Percentiles rank a stretch among this genome's conserved stretches.
Evolutionary conservation across 2,329 filamentous ascomycete species (phyloP).

Genomic region (Scolecobasidium constrictum): DNA sequence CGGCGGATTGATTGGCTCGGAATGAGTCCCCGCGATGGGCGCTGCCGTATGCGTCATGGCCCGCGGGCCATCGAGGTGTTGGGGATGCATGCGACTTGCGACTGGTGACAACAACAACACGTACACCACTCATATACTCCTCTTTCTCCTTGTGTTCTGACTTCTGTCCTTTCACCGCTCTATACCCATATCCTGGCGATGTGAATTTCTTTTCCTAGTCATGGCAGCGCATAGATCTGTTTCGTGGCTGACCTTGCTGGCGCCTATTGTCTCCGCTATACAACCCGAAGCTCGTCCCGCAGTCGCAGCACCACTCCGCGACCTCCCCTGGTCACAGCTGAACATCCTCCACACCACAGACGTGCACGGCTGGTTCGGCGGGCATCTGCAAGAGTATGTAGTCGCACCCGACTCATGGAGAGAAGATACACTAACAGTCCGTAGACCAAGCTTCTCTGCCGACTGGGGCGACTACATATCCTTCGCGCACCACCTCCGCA

Average conservation of each 20-base stretch:
- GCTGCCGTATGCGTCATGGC: too few relatives aligned
- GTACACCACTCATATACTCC: too few relatives aligned
- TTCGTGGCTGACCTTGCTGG: slow-evolving; percentile 6
- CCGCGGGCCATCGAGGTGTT: too few relatives aligned
- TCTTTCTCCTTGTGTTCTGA: too few relatives aligned
- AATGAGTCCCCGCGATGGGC: too few relatives aligned
- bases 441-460: slow-evolving; percentile 75
- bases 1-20: too few relatives aligned
- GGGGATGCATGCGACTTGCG: too few relatives aligned
- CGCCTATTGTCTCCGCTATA: slow-evolving; percentile 32
- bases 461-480: slow-evolving; percentile 99
- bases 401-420: background rate
- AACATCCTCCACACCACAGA: slow-evolving; percentile 93
- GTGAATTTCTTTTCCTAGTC: too few relatives aligned
- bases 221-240: too few relatives aligned
- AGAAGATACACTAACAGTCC: background rate
- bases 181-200: too few relatives aligned
- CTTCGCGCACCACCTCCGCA: slow-evolving; percentile 72
- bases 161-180: too few relatives aligned
- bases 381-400: slow-evolving; percentile 75
- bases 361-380: slow-evolving; percentile 90
- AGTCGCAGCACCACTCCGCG: slow-evolving; percentile 68
- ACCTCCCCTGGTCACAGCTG: slow-evolving; percentile 83
- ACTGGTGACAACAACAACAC: too few relatives aligned
- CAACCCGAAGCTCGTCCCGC: slow-evolving; percentile 77